These are phyloP conservation scores for Leishmania turanica DNA, from an alignment of 208 protist genomes.

Conservation along the genomic window DNA sequence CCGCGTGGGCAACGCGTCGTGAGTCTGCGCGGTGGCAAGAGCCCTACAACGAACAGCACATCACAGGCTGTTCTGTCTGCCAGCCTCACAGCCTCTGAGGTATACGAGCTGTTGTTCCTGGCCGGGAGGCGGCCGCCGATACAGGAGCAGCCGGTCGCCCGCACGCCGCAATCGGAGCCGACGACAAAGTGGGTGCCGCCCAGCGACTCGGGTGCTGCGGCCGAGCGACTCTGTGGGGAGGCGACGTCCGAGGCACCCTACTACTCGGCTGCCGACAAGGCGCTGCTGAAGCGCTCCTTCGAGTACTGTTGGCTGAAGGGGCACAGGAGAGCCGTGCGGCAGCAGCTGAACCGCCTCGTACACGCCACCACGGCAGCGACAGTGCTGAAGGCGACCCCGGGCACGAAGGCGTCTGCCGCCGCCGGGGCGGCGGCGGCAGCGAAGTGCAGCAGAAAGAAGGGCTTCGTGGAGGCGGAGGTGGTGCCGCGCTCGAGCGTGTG, in stretches of 20 bases:
- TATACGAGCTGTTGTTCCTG: constrained; percentile 21
- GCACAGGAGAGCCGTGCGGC: constrained; percentile 3
- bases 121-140: constrained; percentile 11
- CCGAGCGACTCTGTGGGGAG: constrained; percentile 3
- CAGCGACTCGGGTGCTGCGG: neutral
- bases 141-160: constrained; percentile 9
- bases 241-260: constrained; percentile 6
- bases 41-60: neutral
- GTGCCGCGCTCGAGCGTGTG: constrained; percentile 12
- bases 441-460: neutral
- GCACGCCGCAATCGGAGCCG: neutral
- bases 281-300: constrained; percentile 29
- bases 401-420: neutral
- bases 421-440: neutral
- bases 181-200: neutral
- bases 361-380: neutral
- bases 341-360: constrained; percentile 12
- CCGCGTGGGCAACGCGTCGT: neutral
- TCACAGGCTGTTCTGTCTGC: neutral
- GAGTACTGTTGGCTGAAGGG: constrained; percentile 26
- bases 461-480: neutral
- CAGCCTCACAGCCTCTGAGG: constrained; percentile 25
- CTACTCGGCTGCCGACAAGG: neutral
- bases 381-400: neutral
- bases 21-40: neutral